phyloP scores from a whole-genome alignment of 1,284 basidiomycete genomes.

The Pulchroboletus neoregius region DNA sequence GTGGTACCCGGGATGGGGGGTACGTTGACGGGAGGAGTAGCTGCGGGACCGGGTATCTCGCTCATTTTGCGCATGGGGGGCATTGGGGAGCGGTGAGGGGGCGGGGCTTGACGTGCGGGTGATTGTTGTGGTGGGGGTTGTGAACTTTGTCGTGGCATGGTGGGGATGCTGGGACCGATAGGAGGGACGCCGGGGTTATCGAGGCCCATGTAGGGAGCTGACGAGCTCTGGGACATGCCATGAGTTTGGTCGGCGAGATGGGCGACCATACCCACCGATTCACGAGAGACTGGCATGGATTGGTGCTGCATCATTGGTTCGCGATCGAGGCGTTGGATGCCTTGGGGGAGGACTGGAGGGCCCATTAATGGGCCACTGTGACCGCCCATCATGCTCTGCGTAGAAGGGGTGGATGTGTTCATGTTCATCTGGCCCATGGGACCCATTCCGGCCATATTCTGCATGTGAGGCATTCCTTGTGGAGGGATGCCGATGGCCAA shows the following conservation, averaged over 20 bases:
- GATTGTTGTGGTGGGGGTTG: conserved; percentile 32
- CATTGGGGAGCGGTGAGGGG: conserved; percentile 26
- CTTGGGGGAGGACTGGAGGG: conserved; percentile 29
- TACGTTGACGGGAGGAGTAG: conserved; percentile 21
- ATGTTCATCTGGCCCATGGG: conserved; percentile 24
- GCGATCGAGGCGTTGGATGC: conserved; percentile 25
- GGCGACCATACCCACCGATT: conserved; percentile 18
- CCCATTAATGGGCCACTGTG: conserved; percentile 23
- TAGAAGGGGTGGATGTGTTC: conserved; percentile 8
- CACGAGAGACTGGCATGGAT: conserved; percentile 24
- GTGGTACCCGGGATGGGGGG: conserved; percentile 29
- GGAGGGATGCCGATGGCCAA: conserved; percentile 20
- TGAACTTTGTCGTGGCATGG: conserved; percentile 21
- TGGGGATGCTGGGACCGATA: conserved; percentile 14
- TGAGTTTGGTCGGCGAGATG: conserved; percentile 8
- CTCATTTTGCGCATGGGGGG: conserved; percentile 22
- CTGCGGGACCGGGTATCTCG: conserved; percentile 19
- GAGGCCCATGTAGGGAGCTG: conserved; percentile 26
- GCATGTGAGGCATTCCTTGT: conserved; percentile 20
- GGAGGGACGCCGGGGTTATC: conserved; percentile 15
- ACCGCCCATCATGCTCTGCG: conserved; percentile 18
- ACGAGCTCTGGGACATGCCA: conserved; percentile 14
- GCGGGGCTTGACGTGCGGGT: conserved; percentile 19
- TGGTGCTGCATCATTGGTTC: conserved; percentile 27
- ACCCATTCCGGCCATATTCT: conserved; percentile 16